Evolutionary conservation across 129 eudicot species (phyloP), one percentile per base, ranked within the genome.

Genomic region (Glebionis coronaria): DNA sequence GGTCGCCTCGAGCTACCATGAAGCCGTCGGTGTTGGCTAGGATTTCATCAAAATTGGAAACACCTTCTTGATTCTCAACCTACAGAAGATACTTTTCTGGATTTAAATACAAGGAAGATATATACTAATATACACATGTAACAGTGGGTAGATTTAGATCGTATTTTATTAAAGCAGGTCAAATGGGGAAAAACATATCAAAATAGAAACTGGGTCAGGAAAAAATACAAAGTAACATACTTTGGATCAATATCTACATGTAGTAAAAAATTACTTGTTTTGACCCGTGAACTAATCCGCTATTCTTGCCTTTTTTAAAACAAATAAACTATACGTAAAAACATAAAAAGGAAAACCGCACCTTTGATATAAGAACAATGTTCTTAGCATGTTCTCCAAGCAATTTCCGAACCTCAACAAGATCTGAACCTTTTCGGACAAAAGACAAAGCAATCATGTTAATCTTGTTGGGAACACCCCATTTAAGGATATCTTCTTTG

Each of bases 31-130:
- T 63, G 73, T 83, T 87, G 38, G 81, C 77, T 25, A 87, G 81
- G 28, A 87, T 87, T 0, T 87, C 94, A 44, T 87, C 94, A 27
- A 87, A 87, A 68, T 87, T 87, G 8, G 84, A 71, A 60, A 83
- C 89, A 10, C 94, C 94, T 78, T 87, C 89, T 81, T 87, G 94
- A 79, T 87, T 87, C 70, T 87, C 94, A 68, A 87, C 89, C 94
- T 87, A 47, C 13, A 59, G 71, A 56, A 27, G 5, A 28, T 2
- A 16, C 16, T 12, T 68, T 29, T 7, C 13, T 10, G 28, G 61
- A 31, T 67, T 67, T 67, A 9, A 66, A 66, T 21, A 60, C 10
- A 14, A 52, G 42, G 64, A 29, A 29, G 9, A 59, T 0, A 31
- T 31, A 29, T n/a, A n/a, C n/a, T n/a, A n/a, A n/a, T n/a, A n/a